These are phyloP conservation scores for Hericium coralloides DNA, from an alignment of 768 basidiomycete genomes.

Conservation along the genomic window DNA sequence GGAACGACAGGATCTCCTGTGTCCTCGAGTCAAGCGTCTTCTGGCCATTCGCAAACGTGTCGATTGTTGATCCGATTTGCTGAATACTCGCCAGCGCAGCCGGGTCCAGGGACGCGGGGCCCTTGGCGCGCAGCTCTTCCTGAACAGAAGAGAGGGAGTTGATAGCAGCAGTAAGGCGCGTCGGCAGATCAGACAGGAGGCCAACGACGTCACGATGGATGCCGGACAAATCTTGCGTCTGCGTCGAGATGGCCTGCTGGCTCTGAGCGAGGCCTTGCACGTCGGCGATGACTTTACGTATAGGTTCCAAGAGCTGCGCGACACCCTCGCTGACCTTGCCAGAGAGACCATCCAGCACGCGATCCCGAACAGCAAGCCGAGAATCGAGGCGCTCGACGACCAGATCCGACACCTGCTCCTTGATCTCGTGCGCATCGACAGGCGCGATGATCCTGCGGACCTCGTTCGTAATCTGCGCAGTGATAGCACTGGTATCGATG, in stretches of 20 bases:
- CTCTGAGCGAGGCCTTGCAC: constrained; percentile 33
- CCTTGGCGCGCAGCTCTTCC: constrained; percentile 13
- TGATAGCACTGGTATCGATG: constrained; percentile 47
- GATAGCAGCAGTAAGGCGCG: constrained; percentile 34
- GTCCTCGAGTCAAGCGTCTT: constrained; percentile 37
- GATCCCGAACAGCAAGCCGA: constrained; percentile 70
- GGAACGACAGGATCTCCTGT: constrained; percentile 39
- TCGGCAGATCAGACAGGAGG: constrained; percentile 39
- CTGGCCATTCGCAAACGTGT: constrained; percentile 43
- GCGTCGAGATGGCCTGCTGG: constrained; percentile 31
- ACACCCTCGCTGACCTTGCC: constrained; percentile 48
- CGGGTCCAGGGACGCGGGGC: constrained; percentile 10
- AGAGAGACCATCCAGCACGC: constrained; percentile 49
- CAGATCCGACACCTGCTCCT: constrained; percentile 82
- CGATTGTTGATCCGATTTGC: constrained; percentile 40
- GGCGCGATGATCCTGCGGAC: constrained; percentile 64
- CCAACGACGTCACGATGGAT: constrained; percentile 32
- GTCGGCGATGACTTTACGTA: constrained; percentile 31
- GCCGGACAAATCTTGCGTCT: constrained; percentile 29
- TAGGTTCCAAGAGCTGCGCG: constrained; percentile 31
- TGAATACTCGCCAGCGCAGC: constrained; percentile 21
- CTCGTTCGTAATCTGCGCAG: constrained; percentile 54
- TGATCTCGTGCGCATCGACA: constrained; percentile 78
- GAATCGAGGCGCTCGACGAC: constrained; percentile 82
- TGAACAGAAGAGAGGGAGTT: constrained; percentile 31